phyloP scores from a whole-genome alignment of 768 basidiomycete genomes.

The Neoboletus magnificus region DNA sequence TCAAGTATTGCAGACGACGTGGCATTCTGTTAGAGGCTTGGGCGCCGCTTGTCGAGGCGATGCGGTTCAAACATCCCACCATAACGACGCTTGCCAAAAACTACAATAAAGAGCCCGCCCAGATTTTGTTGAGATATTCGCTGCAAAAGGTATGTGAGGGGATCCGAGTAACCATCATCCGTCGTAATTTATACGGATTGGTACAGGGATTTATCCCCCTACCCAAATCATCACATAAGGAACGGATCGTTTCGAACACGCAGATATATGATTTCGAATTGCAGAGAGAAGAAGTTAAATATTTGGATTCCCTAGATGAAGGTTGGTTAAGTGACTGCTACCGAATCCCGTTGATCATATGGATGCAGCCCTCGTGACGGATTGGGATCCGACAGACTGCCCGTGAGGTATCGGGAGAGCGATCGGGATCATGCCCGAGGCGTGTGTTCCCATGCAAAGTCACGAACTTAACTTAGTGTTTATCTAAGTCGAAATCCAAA shows the following conservation, averaged over 20 bases:
- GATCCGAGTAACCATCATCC: background rate
- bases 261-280: conserved; percentile 65
- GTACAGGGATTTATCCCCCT: conserved; percentile 48
- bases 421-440: background rate
- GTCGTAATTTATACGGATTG: background rate
- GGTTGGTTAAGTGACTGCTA: conserved; percentile 29
- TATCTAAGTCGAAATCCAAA: background rate
- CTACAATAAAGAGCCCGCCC: conserved; percentile 54
- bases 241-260: conserved; percentile 55
- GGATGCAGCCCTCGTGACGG: conserved; percentile 1
- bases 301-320: conserved; percentile 54
- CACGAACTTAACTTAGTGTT: conserved; percentile 20
- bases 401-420: conserved; percentile 5
- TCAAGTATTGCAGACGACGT: conserved; percentile 50
- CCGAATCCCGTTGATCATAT: background rate
- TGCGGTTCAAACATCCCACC: conserved; percentile 58
- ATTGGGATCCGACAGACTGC: conserved; percentile 8
- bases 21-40: conserved; percentile 62
- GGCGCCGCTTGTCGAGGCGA: conserved; percentile 34
- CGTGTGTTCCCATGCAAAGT: conserved; percentile 3
- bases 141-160: conserved; percentile 60
- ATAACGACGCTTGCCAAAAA: conserved; percentile 48
- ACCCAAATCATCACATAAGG: conserved; percentile 56
- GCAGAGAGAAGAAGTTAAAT: conserved; percentile 43
- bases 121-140: conserved; percentile 52